These are phyloP conservation scores for Alloascoidea hylecoeti DNA, from an alignment of 805 yeast species.

Conservation along the genomic window DNA sequence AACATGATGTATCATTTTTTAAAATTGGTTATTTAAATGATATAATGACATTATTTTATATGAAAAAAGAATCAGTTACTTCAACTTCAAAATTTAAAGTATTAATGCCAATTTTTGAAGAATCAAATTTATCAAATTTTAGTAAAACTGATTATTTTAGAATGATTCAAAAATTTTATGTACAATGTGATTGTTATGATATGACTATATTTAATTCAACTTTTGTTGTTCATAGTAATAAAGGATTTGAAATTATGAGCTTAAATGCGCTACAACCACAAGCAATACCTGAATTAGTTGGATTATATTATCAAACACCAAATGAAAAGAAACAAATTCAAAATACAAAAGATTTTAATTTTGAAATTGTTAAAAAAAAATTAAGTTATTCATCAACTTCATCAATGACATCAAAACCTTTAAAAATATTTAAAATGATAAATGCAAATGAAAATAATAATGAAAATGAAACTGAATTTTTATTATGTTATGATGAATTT, in stretches of 20 bases:
- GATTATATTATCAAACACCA: not conserved
- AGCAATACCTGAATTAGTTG: conserved; percentile 36
- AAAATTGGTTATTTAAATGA: not conserved
- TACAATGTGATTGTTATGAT: conserved; percentile 42
- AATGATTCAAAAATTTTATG: conserved; percentile 30
- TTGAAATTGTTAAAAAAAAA: conserved; percentile 11
- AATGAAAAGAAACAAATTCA: not conserved
- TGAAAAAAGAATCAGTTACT: not conserved
- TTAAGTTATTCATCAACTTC: conserved; percentile 21
- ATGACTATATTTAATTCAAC: conserved; percentile 51
- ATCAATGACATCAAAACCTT: conserved; percentile 30
- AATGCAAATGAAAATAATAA: conserved; percentile 29
- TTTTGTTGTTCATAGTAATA: conserved; percentile 49
- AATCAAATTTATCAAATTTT: not conserved
- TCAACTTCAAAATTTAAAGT: not conserved
- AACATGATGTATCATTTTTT: not conserved
- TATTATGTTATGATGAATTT: conserved; percentile 57
- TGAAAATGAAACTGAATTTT: conserved; percentile 31
- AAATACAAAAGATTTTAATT: not conserved
- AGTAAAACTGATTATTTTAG: conserved; percentile 26
- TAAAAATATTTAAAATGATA: conserved; percentile 47
- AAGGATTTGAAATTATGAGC: conserved; percentile 54
- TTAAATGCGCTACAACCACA: conserved; percentile 42
- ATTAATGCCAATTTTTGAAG: not conserved
- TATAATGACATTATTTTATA: not conserved